These are phyloP conservation scores for Leishmania tarentolae DNA, from an alignment of 208 protist species.

Conservation along the genomic window DNA sequence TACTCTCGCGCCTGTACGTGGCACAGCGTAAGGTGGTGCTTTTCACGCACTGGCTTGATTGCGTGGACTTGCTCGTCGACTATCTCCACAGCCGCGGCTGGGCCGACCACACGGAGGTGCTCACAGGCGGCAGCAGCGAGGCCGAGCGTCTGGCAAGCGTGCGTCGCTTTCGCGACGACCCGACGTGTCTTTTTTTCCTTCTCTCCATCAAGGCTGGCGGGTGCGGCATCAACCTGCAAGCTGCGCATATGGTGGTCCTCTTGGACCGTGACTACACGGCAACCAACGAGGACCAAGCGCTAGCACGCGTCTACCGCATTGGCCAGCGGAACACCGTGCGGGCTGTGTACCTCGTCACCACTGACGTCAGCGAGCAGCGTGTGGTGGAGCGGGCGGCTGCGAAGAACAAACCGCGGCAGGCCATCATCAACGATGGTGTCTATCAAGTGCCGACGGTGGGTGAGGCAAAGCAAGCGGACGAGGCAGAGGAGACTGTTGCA, in stretches of 20 bases:
- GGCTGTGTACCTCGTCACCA: slow-evolving; percentile 93
- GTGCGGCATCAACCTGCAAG: slow-evolving; percentile 97
- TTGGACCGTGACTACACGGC: slow-evolving; percentile 98
- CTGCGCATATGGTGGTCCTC: slow-evolving; percentile 96
- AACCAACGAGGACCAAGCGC: slow-evolving; percentile 96
- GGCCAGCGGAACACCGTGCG: slow-evolving; percentile 96
- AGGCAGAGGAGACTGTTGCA: neutral
- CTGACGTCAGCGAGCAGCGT: slow-evolving; percentile 55
- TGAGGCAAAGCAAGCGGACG: neutral
- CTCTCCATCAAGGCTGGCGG: slow-evolving; percentile 97
- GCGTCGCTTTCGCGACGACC: slow-evolving; percentile 85
- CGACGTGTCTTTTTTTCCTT: slow-evolving; percentile 93
- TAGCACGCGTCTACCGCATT: slow-evolving; percentile 96
- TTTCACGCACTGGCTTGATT: slow-evolving; percentile 97
- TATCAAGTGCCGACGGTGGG: slow-evolving; percentile 31
- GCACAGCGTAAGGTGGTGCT: slow-evolving; percentile 91
- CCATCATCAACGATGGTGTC: slow-evolving; percentile 56
- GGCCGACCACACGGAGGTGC: slow-evolving; percentile 33
- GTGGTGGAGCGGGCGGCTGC: slow-evolving; percentile 37
- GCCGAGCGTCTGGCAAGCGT: slow-evolving; percentile 77
- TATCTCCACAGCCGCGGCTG: slow-evolving; percentile 80
- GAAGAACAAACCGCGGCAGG: slow-evolving; percentile 58
- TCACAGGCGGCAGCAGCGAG: slow-evolving; percentile 72
- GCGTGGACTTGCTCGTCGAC: slow-evolving; percentile 94
- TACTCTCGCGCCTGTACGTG: slow-evolving; percentile 65